Conservation (phyloP, 2,329 filamentous ascomycete genomes). For the Cercospora beticola region DNA sequence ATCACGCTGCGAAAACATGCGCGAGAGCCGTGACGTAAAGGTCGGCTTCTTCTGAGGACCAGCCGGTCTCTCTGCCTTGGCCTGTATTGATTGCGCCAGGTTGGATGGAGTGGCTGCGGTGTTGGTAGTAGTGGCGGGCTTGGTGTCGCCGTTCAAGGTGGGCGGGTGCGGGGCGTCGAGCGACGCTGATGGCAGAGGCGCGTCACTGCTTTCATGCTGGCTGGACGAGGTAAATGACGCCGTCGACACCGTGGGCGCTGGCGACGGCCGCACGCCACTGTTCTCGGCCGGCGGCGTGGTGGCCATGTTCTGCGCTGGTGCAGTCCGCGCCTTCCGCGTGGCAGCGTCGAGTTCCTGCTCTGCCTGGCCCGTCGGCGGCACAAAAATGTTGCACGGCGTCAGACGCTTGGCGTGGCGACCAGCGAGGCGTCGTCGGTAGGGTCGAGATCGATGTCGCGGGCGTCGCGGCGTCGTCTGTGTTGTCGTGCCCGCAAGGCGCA, state of each 20-base stretch:
- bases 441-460: neutral
- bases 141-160: conserved; percentile 26
- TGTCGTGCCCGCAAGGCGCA: neutral
- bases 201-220: conserved; percentile 20
- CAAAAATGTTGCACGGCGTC: conserved; percentile 1
- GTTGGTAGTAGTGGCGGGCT: neutral
- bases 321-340: neutral
- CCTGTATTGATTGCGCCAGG: neutral
- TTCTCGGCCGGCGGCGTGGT: conserved; percentile 14
- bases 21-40: conserved; percentile 41
- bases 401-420: neutral
- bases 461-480: neutral
- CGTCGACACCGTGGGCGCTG: conserved; percentile 41
- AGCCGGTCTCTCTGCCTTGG: conserved; percentile 26
- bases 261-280: conserved; percentile 29
- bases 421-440: neutral
- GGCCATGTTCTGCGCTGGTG: conserved; percentile 17
- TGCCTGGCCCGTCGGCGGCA: neutral
- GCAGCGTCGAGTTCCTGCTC: neutral
- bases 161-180: conserved; percentile 14
- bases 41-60: conserved; percentile 40
- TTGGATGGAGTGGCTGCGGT: neutral
- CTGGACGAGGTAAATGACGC: conserved; percentile 43
- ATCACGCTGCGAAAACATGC: conserved; percentile 45
- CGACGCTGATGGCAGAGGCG: conserved; percentile 15